Evolutionary conservation across 495 filamentous ascomycete genomes (phyloP).

Genomic region (Immersiella caudata): DNA sequence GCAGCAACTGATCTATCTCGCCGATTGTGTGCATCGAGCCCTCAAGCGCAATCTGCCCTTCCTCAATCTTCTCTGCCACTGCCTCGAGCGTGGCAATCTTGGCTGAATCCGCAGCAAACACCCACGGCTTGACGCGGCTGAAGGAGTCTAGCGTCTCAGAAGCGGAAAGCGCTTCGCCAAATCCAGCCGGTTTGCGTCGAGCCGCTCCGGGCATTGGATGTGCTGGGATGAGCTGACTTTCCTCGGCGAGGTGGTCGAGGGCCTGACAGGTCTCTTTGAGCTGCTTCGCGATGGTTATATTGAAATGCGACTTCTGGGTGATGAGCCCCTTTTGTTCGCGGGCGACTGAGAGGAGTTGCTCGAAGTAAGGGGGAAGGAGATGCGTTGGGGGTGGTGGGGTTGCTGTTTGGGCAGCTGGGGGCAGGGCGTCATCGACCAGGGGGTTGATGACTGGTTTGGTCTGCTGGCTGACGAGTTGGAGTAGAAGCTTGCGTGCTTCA

Average conservation of each 20-base stretch:
- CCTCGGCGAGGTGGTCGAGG: slow-evolving; percentile 64
- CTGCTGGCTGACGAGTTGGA: slow-evolving; percentile 37
- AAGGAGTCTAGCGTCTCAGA: slow-evolving; percentile 41
- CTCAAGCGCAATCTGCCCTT: slow-evolving; percentile 49
- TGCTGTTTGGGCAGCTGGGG: slow-evolving; percentile 26
- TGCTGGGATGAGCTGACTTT: slow-evolving; percentile 68
- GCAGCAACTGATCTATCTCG: slow-evolving; percentile 44
- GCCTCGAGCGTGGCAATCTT: slow-evolving; percentile 52
- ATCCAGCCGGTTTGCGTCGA: slow-evolving; percentile 24
- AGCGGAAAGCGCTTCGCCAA: slow-evolving; percentile 27
- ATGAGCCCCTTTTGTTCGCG: slow-evolving; percentile 64
- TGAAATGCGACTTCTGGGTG: slow-evolving; percentile 66
- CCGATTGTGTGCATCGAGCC: slow-evolving; percentile 45
- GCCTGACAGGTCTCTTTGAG: slow-evolving; percentile 58
- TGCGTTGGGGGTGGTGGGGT: slow-evolving; percentile 31
- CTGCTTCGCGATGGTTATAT: slow-evolving; percentile 59
- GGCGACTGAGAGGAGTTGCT: slow-evolving; percentile 57
- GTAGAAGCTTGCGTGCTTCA: slow-evolving; percentile 47
- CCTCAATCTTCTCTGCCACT: slow-evolving; percentile 52
- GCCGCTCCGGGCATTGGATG: slow-evolving; percentile 53
- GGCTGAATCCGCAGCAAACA: slow-evolving; percentile 52
- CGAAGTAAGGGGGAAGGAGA: slow-evolving; percentile 58
- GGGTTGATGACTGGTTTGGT: slow-evolving; percentile 41
- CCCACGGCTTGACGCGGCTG: slow-evolving; percentile 50
- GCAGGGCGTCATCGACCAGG: slow-evolving; percentile 23